Evolutionary conservation across 192 early-diverging fungal genomes (phyloP), one percentile per base, ranked within the genome.

Genomic region (Spizellomyces punctatus): DNA sequence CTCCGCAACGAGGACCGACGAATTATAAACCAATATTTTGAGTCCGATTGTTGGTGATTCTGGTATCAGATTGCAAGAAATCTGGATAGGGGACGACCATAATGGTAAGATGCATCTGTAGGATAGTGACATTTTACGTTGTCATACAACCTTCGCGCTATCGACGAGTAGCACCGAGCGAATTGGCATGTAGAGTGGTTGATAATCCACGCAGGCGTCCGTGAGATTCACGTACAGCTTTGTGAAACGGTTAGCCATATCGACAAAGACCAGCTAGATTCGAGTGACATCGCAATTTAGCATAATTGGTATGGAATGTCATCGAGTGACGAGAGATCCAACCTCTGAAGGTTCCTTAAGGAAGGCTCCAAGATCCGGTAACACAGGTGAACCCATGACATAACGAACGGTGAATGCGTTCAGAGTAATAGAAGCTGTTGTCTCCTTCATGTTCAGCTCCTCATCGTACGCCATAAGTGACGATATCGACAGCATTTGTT

Each of bases 141-240:
- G 27, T 48, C 42, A 6, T 73, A 90, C 89, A 82, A 36, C 27
- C 27, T 36, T 36, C 27, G 27, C 66, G 59, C 82, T 81, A 64
- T 89, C 89, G 36, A 91, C 46, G 0, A 81, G 72, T 16, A 89
- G 5, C 14, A 83, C 76, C 55, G 85, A 80, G 8, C 81, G 81
- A 0, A 82, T 75, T 5, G 82, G 76, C 17, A 84, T 79, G 72
- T 86, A 59, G 9, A 80, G 45, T 1, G 90, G 90, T 27, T 81
- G 83, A 48, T 87, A 89, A 61, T 89, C 86, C 65, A 92, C 74
- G 14, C 81, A 81, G 10, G 82, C 80, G 67, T 89, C 86, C n/a
- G 72, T 72, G 4, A 92, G 71, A 55, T 81, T 81, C 0, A 89
- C 84, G 54, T 80, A 73, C 0, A 92, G 60, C 47, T 87, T 89